Evolutionary conservation across 176 grass and related monocot species (phyloP).

Genomic region (barley (Hordeum vulgare)): DNA sequence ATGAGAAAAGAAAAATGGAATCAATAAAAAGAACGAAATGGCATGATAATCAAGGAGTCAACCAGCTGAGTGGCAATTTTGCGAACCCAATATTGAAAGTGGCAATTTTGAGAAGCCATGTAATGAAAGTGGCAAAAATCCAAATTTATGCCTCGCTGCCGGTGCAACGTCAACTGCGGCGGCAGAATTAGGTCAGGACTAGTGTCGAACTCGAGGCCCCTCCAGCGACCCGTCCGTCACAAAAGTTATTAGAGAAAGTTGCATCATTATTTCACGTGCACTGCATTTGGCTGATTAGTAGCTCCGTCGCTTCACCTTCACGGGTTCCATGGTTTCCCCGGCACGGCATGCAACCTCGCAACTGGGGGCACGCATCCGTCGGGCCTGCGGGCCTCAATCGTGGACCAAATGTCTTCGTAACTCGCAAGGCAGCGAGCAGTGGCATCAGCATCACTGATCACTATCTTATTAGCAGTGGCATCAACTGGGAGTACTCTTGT

Average conservation of each 20-base stretch:
- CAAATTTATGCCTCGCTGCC: too few relatives aligned
- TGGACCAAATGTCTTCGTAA: not conserved
- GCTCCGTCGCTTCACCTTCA: not conserved
- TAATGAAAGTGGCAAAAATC: too few relatives aligned
- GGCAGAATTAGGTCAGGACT: not conserved
- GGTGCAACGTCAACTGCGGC: not conserved
- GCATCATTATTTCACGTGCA: not conserved
- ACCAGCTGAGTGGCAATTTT: too few relatives aligned
- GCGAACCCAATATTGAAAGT: too few relatives aligned
- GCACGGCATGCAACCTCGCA: conserved; percentile 1
- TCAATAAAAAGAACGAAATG: too few relatives aligned
- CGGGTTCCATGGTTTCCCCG: not conserved
- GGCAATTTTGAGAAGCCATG: too few relatives aligned
- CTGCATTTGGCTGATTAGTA: not conserved
- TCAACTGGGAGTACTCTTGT: too few relatives aligned
- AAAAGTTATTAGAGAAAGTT: not conserved
- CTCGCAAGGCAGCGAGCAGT: not conserved
- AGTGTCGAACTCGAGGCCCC: not conserved
- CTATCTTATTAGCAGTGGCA: too few relatives aligned
- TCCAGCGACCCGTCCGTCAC: not conserved
- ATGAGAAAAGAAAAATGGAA: too few relatives aligned
- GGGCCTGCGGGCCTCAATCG: not conserved
- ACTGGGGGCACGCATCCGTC: not conserved
- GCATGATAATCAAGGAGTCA: too few relatives aligned
- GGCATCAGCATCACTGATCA: not conserved